These are phyloP conservation scores for Spergularia marina DNA, from an alignment of 148 eudicot genomes.

Conservation along the genomic window DNA sequence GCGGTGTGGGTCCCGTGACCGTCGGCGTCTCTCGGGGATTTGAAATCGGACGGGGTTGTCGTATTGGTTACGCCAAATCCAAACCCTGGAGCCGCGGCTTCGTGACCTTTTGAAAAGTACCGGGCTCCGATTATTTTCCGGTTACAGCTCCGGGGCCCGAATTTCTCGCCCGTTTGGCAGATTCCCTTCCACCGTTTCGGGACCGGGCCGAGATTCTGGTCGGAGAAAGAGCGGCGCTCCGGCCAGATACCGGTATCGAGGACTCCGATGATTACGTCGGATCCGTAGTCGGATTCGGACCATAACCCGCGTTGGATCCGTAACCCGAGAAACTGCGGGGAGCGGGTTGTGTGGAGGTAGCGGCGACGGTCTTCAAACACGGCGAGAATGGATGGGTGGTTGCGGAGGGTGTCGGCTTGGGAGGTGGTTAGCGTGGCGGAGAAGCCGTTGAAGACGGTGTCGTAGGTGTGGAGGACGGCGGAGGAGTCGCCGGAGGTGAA, in stretches of 20 bases:
- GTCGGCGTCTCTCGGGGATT: conserved; percentile 82
- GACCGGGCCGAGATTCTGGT: conserved; percentile 72
- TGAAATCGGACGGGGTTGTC: conserved; percentile 38
- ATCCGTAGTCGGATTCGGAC: conserved; percentile 96
- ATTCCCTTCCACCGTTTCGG: conserved; percentile 74
- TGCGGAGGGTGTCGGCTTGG: conserved; percentile 37
- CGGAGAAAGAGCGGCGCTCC: conserved; percentile 75
- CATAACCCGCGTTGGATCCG: conserved; percentile 75
- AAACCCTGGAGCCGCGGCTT: conserved; percentile 43
- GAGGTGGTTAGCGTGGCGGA: conserved; percentile 60
- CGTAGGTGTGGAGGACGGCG: conserved; percentile 67
- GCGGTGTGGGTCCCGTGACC: conserved; percentile 99
- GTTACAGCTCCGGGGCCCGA: conserved; percentile 49
- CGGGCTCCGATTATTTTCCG: conserved; percentile 77
- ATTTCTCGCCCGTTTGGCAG: conserved; percentile 58
- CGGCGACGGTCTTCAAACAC: conserved; percentile 67
- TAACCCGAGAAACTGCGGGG: conserved; percentile 91
- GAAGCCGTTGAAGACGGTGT: conserved; percentile 88
- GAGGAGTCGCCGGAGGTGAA: conserved; percentile 41
- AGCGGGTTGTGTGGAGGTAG: conserved; percentile 85
- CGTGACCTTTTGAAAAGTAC: conserved; percentile 77
- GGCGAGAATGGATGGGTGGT: conserved; percentile 70
- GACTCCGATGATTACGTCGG: conserved; percentile 79
- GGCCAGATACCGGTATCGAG: conserved; percentile 95
- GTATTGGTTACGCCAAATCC: conserved; percentile 27